Evolutionary conservation across 768 basidiomycete species (phyloP).

Genomic region (Leucocoprinus leucothites): DNA sequence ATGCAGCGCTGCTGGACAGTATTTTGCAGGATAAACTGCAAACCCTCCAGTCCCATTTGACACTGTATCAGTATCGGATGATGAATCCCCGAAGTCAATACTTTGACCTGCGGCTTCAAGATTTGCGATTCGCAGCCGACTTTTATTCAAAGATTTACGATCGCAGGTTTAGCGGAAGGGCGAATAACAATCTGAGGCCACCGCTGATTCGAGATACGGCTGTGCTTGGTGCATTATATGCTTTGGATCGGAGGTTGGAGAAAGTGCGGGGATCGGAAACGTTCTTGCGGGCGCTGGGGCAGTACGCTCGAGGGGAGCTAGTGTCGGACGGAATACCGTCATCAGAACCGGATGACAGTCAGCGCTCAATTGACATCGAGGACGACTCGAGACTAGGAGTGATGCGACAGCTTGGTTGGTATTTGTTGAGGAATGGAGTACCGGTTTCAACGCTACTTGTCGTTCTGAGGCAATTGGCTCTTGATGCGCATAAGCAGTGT

Average conservation of each 20-base stretch:
- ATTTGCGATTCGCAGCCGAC: slow-evolving; percentile 69
- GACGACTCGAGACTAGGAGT: slow-evolving; percentile 16
- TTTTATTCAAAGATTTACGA: slow-evolving; percentile 78
- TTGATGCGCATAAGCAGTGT: slow-evolving; percentile 60
- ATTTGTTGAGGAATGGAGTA: slow-evolving; percentile 64
- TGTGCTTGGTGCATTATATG: slow-evolving; percentile 60
- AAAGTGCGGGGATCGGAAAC: slow-evolving; percentile 33
- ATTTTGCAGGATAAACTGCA: slow-evolving; percentile 89
- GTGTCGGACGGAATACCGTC: slow-evolving; percentile 20
- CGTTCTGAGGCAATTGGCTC: slow-evolving; percentile 58
- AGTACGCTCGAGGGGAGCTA: slow-evolving; percentile 58
- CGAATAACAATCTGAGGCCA: slow-evolving; percentile 61
- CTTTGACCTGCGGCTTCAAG: slow-evolving; percentile 69
- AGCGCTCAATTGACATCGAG: slow-evolving; percentile 12
- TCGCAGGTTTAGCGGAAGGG: slow-evolving; percentile 67
- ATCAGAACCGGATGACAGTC: slow-evolving; percentile 1
- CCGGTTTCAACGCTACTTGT: slow-evolving; percentile 67
- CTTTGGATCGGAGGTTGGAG: slow-evolving; percentile 57
- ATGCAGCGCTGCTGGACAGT: slow-evolving; percentile 78
- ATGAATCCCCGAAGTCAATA: slow-evolving; percentile 55
- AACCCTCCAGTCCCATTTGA: slow-evolving; percentile 71
- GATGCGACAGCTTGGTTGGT: slow-evolving; percentile 59
- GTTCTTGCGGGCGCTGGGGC: slow-evolving; percentile 43
- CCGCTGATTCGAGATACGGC: slow-evolving; percentile 73
- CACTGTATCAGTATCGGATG: slow-evolving; percentile 64